Evolutionary conservation across 177 flowering plant species (phyloP).

Genomic region (Tripterygium wilfordii): DNA sequence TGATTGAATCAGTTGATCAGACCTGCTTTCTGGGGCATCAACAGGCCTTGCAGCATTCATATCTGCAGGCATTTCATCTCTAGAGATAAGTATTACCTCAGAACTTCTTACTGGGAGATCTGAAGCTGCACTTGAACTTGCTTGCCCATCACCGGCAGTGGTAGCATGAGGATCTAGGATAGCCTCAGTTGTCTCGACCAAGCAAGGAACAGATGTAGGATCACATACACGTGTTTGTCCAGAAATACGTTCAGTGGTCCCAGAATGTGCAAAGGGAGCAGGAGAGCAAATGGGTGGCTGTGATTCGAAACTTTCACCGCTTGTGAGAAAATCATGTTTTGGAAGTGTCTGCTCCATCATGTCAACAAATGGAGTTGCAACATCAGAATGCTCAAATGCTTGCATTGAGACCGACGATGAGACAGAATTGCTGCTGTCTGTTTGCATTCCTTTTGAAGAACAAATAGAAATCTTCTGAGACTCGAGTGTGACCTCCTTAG

Average conservation of each 20-base stretch:
- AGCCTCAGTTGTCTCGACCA: constrained; percentile 21
- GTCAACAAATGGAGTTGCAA: constrained; percentile 36
- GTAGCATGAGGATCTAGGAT: constrained; percentile 24
- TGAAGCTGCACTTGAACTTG: constrained; percentile 17
- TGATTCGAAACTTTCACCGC: constrained; percentile 22
- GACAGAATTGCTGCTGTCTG: constrained; percentile 49
- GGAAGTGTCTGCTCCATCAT: constrained; percentile 25
- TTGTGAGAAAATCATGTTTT: constrained; percentile 20
- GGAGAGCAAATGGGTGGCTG: constrained; percentile 17
- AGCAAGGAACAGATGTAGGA: constrained; percentile 18
- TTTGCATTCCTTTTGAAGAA: constrained; percentile 30
- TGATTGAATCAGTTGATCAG: constrained; percentile 16
- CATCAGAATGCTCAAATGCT: constrained; percentile 42
- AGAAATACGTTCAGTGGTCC: constrained; percentile 18
- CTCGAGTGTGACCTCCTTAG: constrained; percentile 17
- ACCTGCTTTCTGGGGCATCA: constrained; percentile 14
- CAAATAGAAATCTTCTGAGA: constrained; percentile 22
- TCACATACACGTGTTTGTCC: constrained; percentile 21
- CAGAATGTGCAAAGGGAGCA: constrained; percentile 20
- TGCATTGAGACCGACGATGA: constrained; percentile 51
- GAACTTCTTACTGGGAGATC: constrained; percentile 23
- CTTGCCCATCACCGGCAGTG: constrained; percentile 16
- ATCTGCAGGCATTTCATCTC: no score
- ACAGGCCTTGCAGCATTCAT: no score
- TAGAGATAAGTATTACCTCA: constrained; percentile 20